These are phyloP conservation scores for Allium sativum DNA, from an alignment of 106 monocot genomes.

Conservation along the genomic window DNA sequence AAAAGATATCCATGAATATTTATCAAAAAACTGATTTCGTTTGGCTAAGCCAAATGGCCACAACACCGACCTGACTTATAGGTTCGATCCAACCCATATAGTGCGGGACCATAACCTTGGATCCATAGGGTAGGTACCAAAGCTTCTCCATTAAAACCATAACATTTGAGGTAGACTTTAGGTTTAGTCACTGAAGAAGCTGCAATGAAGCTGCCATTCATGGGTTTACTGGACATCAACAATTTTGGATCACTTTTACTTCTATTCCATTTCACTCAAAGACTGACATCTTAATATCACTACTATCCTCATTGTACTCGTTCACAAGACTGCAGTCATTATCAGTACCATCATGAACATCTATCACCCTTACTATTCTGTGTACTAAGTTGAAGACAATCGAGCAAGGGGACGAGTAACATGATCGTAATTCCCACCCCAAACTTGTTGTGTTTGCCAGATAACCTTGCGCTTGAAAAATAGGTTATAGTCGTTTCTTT, in stretches of 20 bases:
- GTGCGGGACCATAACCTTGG: no score
- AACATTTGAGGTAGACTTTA: conserved; percentile 50
- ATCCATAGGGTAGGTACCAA: no score
- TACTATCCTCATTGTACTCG: neutral
- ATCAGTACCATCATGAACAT: neutral
- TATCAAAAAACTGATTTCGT: no score
- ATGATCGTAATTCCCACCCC: conserved; percentile 53
- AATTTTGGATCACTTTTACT: neutral
- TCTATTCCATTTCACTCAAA: conserved; percentile 1
- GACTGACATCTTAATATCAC: conserved; percentile 19
- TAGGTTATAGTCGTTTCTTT: conserved; percentile 5
- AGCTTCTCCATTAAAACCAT: conserved; percentile 74
- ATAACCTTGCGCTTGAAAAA: conserved; percentile 36
- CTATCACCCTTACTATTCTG: conserved; percentile 36
- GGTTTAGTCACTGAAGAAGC: neutral
- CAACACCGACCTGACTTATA: no score
- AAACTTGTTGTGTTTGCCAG: conserved; percentile 68
- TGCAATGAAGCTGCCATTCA: conserved; percentile 25
- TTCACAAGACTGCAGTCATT: neutral
- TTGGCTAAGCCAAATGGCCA: no score
- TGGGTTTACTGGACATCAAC: neutral
- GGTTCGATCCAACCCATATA: no score
- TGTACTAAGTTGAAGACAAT: conserved; percentile 43
- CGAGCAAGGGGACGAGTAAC: conserved; percentile 39
- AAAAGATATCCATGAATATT: no score